Base-by-base conservation (phyloP, 441 rosid genomes). In the Heliophila coronopifolia region DNA sequence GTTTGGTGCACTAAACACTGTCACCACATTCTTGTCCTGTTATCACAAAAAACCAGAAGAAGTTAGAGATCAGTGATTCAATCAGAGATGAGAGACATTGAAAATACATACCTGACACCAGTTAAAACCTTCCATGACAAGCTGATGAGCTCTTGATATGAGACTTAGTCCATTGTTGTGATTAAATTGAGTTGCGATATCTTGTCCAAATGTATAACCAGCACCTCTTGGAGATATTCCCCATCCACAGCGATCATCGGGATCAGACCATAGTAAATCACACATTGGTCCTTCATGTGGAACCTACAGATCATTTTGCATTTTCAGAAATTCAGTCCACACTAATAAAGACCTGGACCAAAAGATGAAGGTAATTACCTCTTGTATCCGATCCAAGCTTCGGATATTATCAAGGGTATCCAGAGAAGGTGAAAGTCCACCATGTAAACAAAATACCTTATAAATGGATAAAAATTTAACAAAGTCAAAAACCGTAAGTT, bases 281-380 rank as follows among this genome's bases (percentile, higher is more conserved):
- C 98, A 92, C 98, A 92, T 92, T 16, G 98, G 98, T 59, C 98
- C 98, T 77, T 92, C 98, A 42, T 92, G 98, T 7, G 98, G 98
- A 63, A 92, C 98, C 98, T 92, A 67, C 17, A 56, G 9, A 12
- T 28, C 7, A 50, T 28, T 35, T 20, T 34, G 34, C 34, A 56
- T 35, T 44, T 59, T 41, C 24, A n/a, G n/a, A 9, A 45, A 45
- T 2, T 8, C 6, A 7, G 9, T 47, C 7, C 9, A 47, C 41
- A 26, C 22, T 30, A 20, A 40, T 30, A 20, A 40, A 10, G 24
- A 9, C 30, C 13, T 18, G 3, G 46, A 38, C 12, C 10, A 28
- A 9, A n/a, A n/a, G 1, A 31, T 31, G 13, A 56, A 19, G 23
- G 23, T 6, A 10, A 50, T n/a, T 78, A 92, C 98, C 89, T 92